phyloP scores from a whole-genome alignment of 306 rosid species.

The Cicer bijugum region DNA sequence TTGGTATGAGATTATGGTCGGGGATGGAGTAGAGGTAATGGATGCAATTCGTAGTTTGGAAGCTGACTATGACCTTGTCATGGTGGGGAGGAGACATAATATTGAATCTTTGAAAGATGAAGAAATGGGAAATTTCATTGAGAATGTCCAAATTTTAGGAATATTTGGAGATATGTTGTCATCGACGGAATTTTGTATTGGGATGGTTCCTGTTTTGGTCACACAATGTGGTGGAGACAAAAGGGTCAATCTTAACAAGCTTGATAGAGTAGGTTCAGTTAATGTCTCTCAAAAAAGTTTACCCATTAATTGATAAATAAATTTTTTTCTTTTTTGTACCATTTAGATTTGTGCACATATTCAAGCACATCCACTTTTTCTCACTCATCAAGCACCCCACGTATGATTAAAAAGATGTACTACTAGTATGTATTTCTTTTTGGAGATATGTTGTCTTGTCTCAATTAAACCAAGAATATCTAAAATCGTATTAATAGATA shows the following conservation, averaged over 20 bases:
- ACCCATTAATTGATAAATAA: neutral
- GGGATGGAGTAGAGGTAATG: slow-evolving; percentile 46
- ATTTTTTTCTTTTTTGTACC: too few relatives aligned
- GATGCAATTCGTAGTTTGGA: slow-evolving; percentile 43
- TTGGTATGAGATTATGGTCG: slow-evolving; percentile 51
- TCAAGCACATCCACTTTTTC: neutral
- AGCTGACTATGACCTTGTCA: slow-evolving; percentile 52
- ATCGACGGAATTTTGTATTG: slow-evolving; percentile 59
- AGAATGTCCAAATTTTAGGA: slow-evolving; percentile 58
- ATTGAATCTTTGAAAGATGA: slow-evolving; percentile 19
- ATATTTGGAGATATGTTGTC: slow-evolving; percentile 65
- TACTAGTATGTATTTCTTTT: too few relatives aligned
- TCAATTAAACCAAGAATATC: too few relatives aligned
- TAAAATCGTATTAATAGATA: too few relatives aligned
- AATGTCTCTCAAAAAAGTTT: slow-evolving; percentile 5
- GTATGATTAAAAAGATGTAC: too few relatives aligned
- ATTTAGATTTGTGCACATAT: neutral
- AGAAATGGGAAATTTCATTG: slow-evolving; percentile 54
- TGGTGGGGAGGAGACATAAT: slow-evolving; percentile 54
- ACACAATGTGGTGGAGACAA: slow-evolving; percentile 43
- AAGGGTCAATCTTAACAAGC: neutral
- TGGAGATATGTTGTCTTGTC: too few relatives aligned
- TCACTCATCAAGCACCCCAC: too few relatives aligned
- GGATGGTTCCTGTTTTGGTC: slow-evolving; percentile 56
- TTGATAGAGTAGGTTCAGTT: slow-evolving; percentile 27